Conservation (phyloP, 805 yeast genomes). For the Kregervanrija delftensis region DNA sequence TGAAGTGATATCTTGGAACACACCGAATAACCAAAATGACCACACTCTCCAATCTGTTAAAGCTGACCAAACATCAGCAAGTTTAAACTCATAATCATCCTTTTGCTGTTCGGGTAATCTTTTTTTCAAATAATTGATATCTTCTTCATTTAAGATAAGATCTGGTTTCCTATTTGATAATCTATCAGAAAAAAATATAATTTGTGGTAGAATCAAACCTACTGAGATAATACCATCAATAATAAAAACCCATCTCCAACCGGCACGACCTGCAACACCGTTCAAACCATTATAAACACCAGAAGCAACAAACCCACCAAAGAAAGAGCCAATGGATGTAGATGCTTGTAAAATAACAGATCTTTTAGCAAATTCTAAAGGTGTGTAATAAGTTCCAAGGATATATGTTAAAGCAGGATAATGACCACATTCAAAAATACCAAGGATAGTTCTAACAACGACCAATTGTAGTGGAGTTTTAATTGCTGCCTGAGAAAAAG, state of each 20-base stretch:
- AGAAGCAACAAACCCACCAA: no score
- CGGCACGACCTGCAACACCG: constrained; percentile 26
- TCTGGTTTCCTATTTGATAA: constrained; percentile 26
- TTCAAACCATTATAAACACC: constrained; percentile 26
- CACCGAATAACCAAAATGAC: constrained; percentile 12
- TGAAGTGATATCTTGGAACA: constrained; percentile 9
- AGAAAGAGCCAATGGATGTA: no score
- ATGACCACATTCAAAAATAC: constrained; percentile 63
- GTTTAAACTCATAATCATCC: constrained; percentile 5
- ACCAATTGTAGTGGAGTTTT: constrained; percentile 44
- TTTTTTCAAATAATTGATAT: constrained; percentile 7
- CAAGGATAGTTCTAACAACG: constrained; percentile 60
- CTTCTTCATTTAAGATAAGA: constrained; percentile 15
- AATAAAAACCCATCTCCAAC: constrained; percentile 52
- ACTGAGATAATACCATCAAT: constrained; percentile 38
- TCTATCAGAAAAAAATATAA: no score
- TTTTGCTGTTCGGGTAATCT: constrained; percentile 9
- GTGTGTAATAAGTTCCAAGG: constrained; percentile 48
- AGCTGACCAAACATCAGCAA: constrained; percentile 2
- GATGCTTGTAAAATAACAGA: no score
- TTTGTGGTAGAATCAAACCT: no score
- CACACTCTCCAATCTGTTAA: constrained; percentile 9
- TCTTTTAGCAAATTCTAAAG: constrained; percentile 56
- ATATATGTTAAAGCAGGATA: constrained; percentile 57
- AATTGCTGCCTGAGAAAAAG: no score